Conservation (phyloP, 306 rosid species). For the Quercus wislizeni region DNA sequence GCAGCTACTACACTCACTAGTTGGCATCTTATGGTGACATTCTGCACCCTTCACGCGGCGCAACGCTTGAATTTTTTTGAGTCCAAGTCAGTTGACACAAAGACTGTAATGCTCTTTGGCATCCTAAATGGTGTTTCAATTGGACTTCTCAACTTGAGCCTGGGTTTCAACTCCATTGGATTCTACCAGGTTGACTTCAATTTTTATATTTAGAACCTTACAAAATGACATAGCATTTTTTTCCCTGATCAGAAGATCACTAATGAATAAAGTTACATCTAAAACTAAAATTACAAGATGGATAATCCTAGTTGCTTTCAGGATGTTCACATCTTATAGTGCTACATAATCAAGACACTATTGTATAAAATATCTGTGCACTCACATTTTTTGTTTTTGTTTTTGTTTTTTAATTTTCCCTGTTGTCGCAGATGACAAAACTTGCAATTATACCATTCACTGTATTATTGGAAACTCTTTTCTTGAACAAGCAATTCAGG, state of each 20-base stretch:
- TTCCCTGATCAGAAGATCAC: background rate
- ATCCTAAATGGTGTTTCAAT: conserved; percentile 87
- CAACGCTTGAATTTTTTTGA: conserved; percentile 78
- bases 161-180: conserved; percentile 94
- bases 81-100: conserved; percentile 69
- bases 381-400: conserved; percentile 6
- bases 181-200: conserved; percentile 79
- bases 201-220: background rate
- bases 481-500: conserved; percentile 92
- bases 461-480: conserved; percentile 73
- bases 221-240: background rate
- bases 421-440: conserved; percentile 80
- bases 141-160: conserved; percentile 92
- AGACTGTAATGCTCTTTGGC: conserved; percentile 85
- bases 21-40: conserved; percentile 98
- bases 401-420: background rate
- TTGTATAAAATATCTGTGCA: background rate
- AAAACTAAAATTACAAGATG: background rate
- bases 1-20: conserved; percentile 94
- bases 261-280: background rate
- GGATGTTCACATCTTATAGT: too few species aligned
- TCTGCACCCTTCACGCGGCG: conserved; percentile 88
- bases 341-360: background rate
- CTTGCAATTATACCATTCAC: conserved; percentile 99
- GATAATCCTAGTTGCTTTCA: too few species aligned